A percentile compares a stretch with the other conserved stretches of the same genome.
Evolutionary conservation across 2,329 filamentous ascomycete genomes (phyloP).

Genomic region (Pseudopithomyces chartarum): DNA sequence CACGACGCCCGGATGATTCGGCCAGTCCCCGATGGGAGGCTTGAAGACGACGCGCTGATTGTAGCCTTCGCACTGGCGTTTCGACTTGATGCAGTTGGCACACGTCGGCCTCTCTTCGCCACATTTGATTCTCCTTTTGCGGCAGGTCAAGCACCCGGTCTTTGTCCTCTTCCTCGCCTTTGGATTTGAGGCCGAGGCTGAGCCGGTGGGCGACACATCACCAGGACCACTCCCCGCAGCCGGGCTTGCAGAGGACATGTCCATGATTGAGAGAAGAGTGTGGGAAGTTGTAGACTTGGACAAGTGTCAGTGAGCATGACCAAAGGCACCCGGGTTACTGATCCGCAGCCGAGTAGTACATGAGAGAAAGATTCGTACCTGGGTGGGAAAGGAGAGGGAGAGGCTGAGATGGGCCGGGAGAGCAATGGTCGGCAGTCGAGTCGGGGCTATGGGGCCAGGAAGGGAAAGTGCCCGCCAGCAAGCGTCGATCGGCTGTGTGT

Average conservation of each 20-base stretch:
- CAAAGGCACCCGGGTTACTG: constrained; percentile 12
- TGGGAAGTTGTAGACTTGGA: neutral
- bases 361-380: constrained; percentile 11
- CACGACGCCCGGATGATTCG: constrained; percentile 42
- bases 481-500: constrained; percentile 33
- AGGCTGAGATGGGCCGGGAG: constrained; percentile 22
- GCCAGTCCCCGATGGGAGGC: constrained; percentile 65
- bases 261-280: constrained; percentile 1
- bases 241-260: constrained; percentile 30
- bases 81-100: constrained; percentile 85
- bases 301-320: constrained; percentile 9
- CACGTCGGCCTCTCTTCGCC: constrained; percentile 86
- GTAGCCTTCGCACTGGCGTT: constrained; percentile 82
- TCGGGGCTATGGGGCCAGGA: constrained; percentile 31
- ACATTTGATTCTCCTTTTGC: constrained; percentile 94
- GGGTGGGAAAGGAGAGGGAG: constrained; percentile 17
- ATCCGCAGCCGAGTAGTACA: constrained; percentile 13
- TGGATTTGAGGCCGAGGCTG: constrained; percentile 24
- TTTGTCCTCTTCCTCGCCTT: constrained; percentile 69
- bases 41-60: constrained; percentile 83
- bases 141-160: constrained; percentile 91
- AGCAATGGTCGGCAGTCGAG: constrained; percentile 24
- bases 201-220: constrained; percentile 35
- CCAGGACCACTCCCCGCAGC: constrained; percentile 27
- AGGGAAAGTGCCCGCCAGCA: constrained; percentile 32